Evolutionary conservation across 805 yeast genomes (phyloP), one percentile per base, ranked within the genome.

Genomic region (Candida sphagnicola): DNA sequence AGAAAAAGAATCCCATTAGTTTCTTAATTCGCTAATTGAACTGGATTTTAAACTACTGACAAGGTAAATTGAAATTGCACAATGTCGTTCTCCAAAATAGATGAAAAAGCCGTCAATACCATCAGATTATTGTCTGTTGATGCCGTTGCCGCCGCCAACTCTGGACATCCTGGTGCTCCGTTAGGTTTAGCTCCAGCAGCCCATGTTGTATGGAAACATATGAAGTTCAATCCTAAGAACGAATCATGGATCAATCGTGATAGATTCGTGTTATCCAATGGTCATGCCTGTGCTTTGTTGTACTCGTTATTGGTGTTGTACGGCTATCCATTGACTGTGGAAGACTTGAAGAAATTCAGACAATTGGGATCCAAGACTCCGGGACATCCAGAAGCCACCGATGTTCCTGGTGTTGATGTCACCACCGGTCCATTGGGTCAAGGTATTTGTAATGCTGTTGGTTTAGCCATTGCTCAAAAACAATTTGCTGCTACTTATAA

Each of bases 161-260:
- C 96, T 44, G 99, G 99, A 51, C 99, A 91, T 72, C 99, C 99
- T 40, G 99, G 99, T 73, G 98, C 99, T 38, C 98, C 98, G 56
- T 80, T 91, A 78, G 98, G 98, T 48, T 73, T 91, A 68, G 97
- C 99, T 13, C 96, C 97, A 33, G 82, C 90, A 44, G 95, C 97
- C 46, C 97, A 91, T 67, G 82, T 80, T 41, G 64, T 91, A 48
- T 87, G 83, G 80, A 75, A 80, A 64, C 78, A 78, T 59, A 75
- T 90, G 84, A 82, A 70, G 54, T 79, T 86, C 74, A 88, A 87
- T 78, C 95, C 98, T 55, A 77, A 82, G 70, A 82, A 86, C 77
- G 91, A 96, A 48, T 71, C 77, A 44, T 91, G 96, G 96, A 72
- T 86, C 66, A 87, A 86, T 78, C 82, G 96, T 67, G 98, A 93